Evolutionary conservation across 2,329 filamentous ascomycete genomes (phyloP).

Genomic region (Mycocentrospora acerina): DNA sequence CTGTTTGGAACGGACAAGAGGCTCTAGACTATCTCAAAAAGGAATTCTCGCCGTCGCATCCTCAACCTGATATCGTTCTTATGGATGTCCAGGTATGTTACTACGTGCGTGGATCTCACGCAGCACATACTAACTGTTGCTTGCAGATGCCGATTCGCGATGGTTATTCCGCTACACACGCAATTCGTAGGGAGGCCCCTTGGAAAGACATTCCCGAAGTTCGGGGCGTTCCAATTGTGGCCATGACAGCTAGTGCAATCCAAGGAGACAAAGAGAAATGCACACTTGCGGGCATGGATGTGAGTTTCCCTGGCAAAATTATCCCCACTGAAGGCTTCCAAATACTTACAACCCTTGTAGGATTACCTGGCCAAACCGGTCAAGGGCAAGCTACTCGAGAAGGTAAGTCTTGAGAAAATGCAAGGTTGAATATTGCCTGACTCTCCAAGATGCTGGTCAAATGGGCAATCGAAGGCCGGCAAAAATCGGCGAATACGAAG

Average conservation of each 20-base stretch:
- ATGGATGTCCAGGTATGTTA: constrained; percentile 75
- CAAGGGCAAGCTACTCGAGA: constrained; percentile 67
- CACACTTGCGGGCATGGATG: constrained; percentile 71
- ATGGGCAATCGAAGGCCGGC: constrained; percentile 58
- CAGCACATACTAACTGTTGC: constrained; percentile 25
- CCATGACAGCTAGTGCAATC: constrained; percentile 80
- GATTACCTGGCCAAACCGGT: constrained; percentile 57
- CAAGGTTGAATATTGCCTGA: constrained; percentile 14
- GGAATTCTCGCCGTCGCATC: constrained; percentile 52
- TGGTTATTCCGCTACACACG: constrained; percentile 74
- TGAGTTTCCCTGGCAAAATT: constrained; percentile 19
- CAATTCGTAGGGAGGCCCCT: constrained; percentile 67
- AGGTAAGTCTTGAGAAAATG: constrained; percentile 20
- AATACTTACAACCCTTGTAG: constrained; percentile 23
- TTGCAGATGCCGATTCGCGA: constrained; percentile 63
- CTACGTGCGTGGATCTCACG: not conserved
- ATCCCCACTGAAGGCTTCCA: constrained; percentile 10
- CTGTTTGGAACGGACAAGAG: constrained; percentile 77
- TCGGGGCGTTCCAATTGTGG: constrained; percentile 69
- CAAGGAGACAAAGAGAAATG: constrained; percentile 77
- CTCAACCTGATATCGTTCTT: constrained; percentile 71
- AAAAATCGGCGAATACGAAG: constrained; percentile 32
- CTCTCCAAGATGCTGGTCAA: constrained; percentile 59
- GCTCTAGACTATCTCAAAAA: constrained; percentile 69
- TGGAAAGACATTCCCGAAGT: constrained; percentile 60